Conservation (phyloP, 306 rosid species). For the Parietaria judaica region DNA sequence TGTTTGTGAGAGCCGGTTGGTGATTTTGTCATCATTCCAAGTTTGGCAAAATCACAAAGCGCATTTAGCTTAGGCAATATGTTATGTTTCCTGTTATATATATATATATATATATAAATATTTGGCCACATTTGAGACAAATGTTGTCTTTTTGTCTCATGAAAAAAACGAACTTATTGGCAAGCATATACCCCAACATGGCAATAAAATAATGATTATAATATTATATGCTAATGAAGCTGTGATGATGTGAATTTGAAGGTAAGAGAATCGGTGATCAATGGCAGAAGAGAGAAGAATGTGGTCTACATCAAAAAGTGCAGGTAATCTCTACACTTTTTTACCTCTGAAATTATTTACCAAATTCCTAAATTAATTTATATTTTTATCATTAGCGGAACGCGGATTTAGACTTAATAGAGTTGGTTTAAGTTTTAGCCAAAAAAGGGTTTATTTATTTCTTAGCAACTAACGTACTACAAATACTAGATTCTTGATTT, state of each 20-base stretch:
- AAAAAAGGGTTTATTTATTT: no score
- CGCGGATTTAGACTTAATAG: no score
- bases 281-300: conserved; percentile 69
- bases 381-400: no score
- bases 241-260: conserved; percentile 19
- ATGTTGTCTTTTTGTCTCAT: neutral
- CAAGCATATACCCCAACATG: neutral
- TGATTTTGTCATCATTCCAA: conserved; percentile 5
- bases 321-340: conserved; percentile 47
- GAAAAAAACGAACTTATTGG: neutral
- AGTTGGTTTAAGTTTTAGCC: no score
- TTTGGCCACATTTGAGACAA: neutral
- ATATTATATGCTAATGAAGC: no score
- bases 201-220: no score
- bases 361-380: neutral
- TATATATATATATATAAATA: no score
- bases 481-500: no score
- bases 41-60: neutral
- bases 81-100: neutral
- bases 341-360: neutral
- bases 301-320: conserved; percentile 69
- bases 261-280: conserved; percentile 71
- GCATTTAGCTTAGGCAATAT: neutral
- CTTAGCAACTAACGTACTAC: no score
- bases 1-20: neutral